Conservation (phyloP, 345 rosid species). For the Rhizophora mangle region DNA sequence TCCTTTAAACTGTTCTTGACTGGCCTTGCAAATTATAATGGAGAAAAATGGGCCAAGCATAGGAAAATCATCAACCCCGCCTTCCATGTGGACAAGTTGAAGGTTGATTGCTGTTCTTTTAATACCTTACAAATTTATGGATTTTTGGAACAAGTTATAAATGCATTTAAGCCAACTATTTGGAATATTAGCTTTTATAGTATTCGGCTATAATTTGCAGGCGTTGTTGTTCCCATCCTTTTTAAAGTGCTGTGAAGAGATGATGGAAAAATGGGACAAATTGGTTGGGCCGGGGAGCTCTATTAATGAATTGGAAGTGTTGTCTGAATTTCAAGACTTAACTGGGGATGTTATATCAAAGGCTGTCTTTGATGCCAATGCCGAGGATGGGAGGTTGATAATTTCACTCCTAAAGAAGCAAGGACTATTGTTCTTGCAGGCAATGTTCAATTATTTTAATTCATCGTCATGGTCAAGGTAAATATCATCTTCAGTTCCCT, state of each 20-base stretch:
- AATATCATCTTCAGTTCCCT: background rate
- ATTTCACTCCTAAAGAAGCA: conserved; percentile 26
- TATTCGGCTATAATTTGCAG: background rate
- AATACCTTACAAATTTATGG: background rate
- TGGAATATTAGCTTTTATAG: no score
- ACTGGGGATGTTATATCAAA: conserved; percentile 30
- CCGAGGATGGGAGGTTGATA: conserved; percentile 22
- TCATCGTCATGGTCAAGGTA: background rate
- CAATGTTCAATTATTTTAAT: background rate
- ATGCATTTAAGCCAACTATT: no score
- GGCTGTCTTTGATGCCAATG: conserved; percentile 29
- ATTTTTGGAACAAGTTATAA: background rate
- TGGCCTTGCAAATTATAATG: conserved; percentile 30
- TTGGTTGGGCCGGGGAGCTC: conserved; percentile 17
- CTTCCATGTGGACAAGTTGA: conserved; percentile 28
- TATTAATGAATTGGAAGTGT: conserved; percentile 20
- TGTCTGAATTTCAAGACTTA: conserved; percentile 20
- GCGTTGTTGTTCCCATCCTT: conserved; percentile 28
- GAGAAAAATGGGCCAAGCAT: conserved; percentile 31
- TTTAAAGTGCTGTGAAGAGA: conserved; percentile 16
- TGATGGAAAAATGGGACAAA: conserved; percentile 29
- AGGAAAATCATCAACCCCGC: conserved; percentile 35
- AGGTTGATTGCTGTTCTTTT: conserved; percentile 15
- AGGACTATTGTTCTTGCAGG: conserved; percentile 7
- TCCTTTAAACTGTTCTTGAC: conserved; percentile 18